phyloP scores from a whole-genome alignment of 257 asterid genomes.

The Lantana camara region DNA sequence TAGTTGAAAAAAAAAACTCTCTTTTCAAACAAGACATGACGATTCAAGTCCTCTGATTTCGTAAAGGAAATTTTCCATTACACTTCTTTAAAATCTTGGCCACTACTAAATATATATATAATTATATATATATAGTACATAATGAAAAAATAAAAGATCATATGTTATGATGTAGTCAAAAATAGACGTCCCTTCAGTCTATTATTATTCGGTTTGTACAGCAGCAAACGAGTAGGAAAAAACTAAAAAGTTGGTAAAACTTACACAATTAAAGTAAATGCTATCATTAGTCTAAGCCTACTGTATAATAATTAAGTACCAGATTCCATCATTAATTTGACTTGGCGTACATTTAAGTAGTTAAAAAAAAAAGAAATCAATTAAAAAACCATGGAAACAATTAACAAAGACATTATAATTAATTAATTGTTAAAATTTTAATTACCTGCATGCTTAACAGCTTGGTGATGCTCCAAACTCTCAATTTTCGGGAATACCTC shows the following conservation, averaged over 20 bases:
- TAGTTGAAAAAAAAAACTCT: no score
- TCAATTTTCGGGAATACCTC: slow-evolving; percentile 88
- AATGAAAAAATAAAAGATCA: no score
- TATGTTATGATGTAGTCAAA: slow-evolving; percentile 5
- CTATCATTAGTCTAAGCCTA: not conserved
- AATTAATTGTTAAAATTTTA: no score
- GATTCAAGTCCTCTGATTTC: no score
- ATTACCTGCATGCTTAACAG: slow-evolving; percentile 87
- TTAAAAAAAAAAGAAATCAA: not conserved
- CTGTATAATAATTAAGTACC: not conserved
- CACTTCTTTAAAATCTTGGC: no score
- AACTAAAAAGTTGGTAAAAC: not conserved
- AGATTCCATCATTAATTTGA: not conserved
- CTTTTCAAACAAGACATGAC: no score
- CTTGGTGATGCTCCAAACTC: slow-evolving; percentile 91
- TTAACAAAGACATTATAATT: not conserved
- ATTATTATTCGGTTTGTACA: not conserved
- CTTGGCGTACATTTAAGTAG: not conserved
- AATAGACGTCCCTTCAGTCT: slow-evolving; percentile 11
- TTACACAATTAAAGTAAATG: slow-evolving; percentile 13
- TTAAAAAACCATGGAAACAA: not conserved
- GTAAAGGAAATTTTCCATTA: no score
- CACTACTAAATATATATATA: no score
- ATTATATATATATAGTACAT: no score
- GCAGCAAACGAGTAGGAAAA: slow-evolving; percentile 1